phyloP scores from a whole-genome alignment of 2,329 filamentous ascomycete genomes.

The Capronia epimyces region DNA sequence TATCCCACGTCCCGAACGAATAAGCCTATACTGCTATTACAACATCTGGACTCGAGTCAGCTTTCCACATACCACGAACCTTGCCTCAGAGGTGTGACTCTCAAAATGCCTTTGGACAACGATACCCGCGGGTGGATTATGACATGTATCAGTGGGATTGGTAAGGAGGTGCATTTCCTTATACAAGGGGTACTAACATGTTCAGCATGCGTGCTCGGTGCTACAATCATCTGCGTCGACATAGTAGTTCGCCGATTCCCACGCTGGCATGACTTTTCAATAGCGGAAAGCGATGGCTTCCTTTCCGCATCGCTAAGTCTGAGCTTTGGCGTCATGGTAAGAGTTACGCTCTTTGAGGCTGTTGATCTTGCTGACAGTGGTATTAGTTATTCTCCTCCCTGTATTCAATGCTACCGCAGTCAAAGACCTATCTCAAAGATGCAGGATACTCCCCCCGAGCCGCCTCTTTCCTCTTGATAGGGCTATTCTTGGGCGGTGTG shows the following conservation, averaged over 20 bases:
- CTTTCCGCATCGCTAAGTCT: slow-evolving; percentile 82
- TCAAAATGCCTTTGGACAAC: slow-evolving; percentile 48
- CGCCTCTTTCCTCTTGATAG: slow-evolving; percentile 52
- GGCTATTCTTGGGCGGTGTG: slow-evolving; percentile 45
- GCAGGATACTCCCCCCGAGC: slow-evolving; percentile 61
- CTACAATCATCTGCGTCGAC: slow-evolving; percentile 83
- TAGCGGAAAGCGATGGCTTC: slow-evolving; percentile 84
- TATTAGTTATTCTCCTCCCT: slow-evolving; percentile 79
- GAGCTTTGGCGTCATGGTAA: slow-evolving; percentile 92
- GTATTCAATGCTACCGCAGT: slow-evolving; percentile 87
- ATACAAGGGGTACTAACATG: slow-evolving; percentile 11
- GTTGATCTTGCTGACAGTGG: slow-evolving; percentile 6
- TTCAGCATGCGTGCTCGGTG: slow-evolving; percentile 59
- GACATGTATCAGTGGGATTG: slow-evolving; percentile 72
- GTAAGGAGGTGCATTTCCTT: slow-evolving; percentile 37
- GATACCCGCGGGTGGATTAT: slow-evolving; percentile 93
- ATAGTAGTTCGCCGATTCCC: slow-evolving; percentile 67
- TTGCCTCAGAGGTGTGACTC: background rate
- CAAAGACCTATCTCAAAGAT: slow-evolving; percentile 68
- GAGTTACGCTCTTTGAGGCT: background rate
- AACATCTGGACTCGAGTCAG: background rate
- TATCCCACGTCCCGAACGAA: background rate
- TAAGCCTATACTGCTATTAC: background rate
- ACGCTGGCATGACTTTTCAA: slow-evolving; percentile 70
- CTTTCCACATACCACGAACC: background rate